Base-by-base conservation (phyloP, 2,329 filamentous ascomycete genomes). In the Alternaria panax region DNA sequence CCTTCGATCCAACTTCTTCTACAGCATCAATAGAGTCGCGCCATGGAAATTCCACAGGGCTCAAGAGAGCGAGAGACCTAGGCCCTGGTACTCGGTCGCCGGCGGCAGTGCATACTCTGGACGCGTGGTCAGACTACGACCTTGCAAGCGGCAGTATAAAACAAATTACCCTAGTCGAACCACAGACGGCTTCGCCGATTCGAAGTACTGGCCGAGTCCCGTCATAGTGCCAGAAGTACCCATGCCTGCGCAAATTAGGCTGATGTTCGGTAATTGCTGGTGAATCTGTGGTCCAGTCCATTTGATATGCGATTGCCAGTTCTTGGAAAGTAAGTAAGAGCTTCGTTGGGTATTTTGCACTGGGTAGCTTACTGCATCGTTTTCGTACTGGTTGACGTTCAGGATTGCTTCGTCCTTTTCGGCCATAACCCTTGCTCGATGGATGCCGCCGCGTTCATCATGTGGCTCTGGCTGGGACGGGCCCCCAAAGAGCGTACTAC, bases 201-300 rank as follows among this genome's bases (percentile, higher is more conserved):
- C 68, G 55, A 69, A 69, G n/a, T 65, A 69, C 40, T 69, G 67
- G 9, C 67, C 67, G 3, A 69, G 59, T 7, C 67, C 67, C 8
- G 67, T 69, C 55, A 63, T 68, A 1, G 67, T 69, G 2, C 85
- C 82, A 1, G 84, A 83, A 0, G 85, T 88, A 0, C 86, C 86
- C 81, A 88, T 84, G 1, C 84, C 84, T 1, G 84, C 81, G 59
- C 85, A 87, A 16, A 88, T 78, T 2, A 88, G 68, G 32, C 82
- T 84, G 59, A 87, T 86, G 45, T 86, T 79, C 0, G 86, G 86
- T 0, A 87, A 68, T 53, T 88, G 86, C 54, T 77, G 80, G 46
- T 82, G 76, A 16, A 88, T 86, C 62, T 88, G 86, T 0, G 85
- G 84, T 0, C 86, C 86, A 0, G 86, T 88, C 86, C 86, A 88